These are phyloP conservation scores for barley (Hordeum vulgare) DNA, from an alignment of 176 grass and related monocot genomes.

Conservation along the genomic window MorexV3_pseudomolecules_assembly NC_058521.1:6432564-6433063, in stretches of 20 bases:
- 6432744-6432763: constrained; percentile 11
- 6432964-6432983: not conserved
- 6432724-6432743: not conserved
- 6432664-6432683: not conserved
- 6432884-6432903: not conserved
- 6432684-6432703: not conserved
- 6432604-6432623: not conserved
- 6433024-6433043: too few species aligned
- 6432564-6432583: constrained; percentile 1
- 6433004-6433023: too few species aligned
- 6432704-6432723: constrained; percentile 19
- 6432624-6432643: not conserved
- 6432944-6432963: not conserved
- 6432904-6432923: not conserved
- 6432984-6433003: too few species aligned
- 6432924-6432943: not conserved
- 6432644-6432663: constrained; percentile 8
- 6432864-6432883: not conserved
- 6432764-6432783: not conserved
- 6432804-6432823: not conserved
- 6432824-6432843: not conserved
- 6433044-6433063: too few species aligned
- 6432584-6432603: not conserved
- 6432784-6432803: not conserved
- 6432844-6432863: not conserved